Conservation (phyloP, 2,329 filamentous ascomycete species). For the Talaromyces atroroseus region DNA sequence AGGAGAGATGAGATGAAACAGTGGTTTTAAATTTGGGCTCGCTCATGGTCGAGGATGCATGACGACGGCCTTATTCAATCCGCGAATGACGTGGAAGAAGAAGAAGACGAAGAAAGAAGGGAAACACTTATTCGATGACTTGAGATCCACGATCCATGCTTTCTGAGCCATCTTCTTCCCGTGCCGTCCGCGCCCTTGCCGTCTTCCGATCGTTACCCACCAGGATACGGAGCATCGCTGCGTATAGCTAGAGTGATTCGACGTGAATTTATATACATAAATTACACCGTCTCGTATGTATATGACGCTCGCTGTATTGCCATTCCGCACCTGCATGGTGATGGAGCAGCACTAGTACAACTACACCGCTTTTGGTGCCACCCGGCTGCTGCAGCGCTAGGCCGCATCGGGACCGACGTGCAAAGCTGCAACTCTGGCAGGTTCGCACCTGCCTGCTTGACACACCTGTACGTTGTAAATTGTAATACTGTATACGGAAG, state of each 20-base stretch:
- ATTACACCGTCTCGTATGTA: no score
- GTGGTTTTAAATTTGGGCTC: no score
- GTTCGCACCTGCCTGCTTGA: background rate
- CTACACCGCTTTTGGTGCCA: conserved; percentile 7
- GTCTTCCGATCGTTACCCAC: conserved; percentile 11
- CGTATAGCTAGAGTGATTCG: background rate
- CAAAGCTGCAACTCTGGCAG: background rate
- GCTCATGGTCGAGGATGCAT: background rate
- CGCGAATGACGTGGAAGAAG: conserved; percentile 4
- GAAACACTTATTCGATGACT: conserved; percentile 10
- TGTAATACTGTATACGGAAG: background rate
- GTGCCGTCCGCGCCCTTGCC: conserved; percentile 9
- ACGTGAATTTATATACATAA: background rate
- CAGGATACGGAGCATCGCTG: background rate
- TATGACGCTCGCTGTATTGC: no score
- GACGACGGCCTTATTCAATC: conserved; percentile 1
- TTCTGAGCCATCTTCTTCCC: conserved; percentile 10
- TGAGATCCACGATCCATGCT: conserved; percentile 10
- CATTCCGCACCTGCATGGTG: conserved; percentile 12
- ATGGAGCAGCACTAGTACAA: background rate
- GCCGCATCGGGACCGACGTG: background rate
- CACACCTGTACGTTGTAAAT: background rate
- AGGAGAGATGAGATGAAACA: background rate
- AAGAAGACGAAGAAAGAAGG: background rate
- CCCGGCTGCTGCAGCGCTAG: background rate